A percentile compares a stretch with the other conserved stretches of the same genome.
These are phyloP conservation scores for Atractiella rhizophila DNA, from an alignment of 768 basidiomycete species.

Conservation along the genomic window DNA sequence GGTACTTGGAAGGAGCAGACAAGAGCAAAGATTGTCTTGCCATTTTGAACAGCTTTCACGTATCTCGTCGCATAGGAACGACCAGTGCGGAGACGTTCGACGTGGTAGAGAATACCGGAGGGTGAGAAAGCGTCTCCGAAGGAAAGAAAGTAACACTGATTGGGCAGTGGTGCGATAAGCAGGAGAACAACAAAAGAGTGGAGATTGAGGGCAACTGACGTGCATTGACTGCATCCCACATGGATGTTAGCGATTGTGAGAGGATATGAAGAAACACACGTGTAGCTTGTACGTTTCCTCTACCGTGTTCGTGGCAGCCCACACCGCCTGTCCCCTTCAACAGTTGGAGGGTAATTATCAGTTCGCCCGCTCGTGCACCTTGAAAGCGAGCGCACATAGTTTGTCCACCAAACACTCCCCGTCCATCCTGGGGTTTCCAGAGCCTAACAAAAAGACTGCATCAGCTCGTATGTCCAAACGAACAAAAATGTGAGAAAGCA, in stretches of 20 bases:
- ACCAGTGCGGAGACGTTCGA: constrained; percentile 13
- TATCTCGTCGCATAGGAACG: constrained; percentile 14
- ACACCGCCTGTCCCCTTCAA: constrained; percentile 7
- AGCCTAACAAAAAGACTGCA: neutral
- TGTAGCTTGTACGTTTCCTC: constrained; percentile 8
- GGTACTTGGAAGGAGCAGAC: constrained; percentile 15
- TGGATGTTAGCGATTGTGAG: neutral
- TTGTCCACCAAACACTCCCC: constrained; percentile 12
- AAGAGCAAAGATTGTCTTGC: constrained; percentile 16
- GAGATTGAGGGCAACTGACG: neutral
- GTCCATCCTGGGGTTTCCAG: constrained; percentile 2
- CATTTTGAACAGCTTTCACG: constrained; percentile 15
- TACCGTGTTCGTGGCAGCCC: constrained; percentile 12
- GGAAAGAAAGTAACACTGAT: constrained; percentile 15
- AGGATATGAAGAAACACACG: constrained; percentile 14
- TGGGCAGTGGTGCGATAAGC: no score
- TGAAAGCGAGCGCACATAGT: neutral
- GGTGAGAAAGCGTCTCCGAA: constrained; percentile 17
- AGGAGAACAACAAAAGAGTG: neutral
- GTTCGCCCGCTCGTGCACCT: neutral
- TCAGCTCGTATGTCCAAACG: neutral
- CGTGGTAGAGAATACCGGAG: constrained; percentile 15
- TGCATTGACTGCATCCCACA: neutral
- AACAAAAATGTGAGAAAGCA: no score
- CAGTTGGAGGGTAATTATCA: neutral